Conservation (phyloP, 805 yeast genomes). For the Yarrowia divulgata region DNA sequence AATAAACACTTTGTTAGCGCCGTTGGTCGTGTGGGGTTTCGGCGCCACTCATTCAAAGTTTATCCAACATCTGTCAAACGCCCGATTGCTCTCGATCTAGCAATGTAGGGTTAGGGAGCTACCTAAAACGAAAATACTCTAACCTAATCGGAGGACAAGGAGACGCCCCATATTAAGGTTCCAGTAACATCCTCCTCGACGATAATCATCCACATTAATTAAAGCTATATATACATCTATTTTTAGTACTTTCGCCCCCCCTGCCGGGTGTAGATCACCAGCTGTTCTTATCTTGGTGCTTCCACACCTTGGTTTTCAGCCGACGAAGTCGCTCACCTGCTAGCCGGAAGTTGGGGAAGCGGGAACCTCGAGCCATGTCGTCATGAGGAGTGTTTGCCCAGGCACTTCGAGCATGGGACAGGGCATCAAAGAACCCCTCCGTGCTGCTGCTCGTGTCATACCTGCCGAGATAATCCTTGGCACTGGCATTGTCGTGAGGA, state of each 20-base stretch:
- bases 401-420: constrained; percentile 20
- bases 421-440: constrained; percentile 27
- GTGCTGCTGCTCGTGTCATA: constrained; percentile 22
- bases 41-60: constrained; percentile 1
- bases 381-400: constrained; percentile 30
- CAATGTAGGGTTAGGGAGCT: not conserved
- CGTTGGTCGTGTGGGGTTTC: constrained; percentile 17
- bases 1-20: too few species aligned
- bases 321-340: constrained; percentile 16
- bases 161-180: not conserved
- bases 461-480: constrained; percentile 20
- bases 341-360: constrained; percentile 7
- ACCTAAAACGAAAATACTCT: not conserved
- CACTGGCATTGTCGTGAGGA: constrained; percentile 14
- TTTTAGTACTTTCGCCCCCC: not conserved
- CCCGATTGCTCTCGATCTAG: constrained; percentile 36
- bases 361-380: constrained; percentile 5
- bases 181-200: not conserved
- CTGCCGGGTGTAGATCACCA: too few species aligned
- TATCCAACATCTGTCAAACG: constrained; percentile 8
- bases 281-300: not conserved
- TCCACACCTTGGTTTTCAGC: constrained; percentile 9
- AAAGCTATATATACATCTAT: constrained; percentile 15
- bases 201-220: not conserved
- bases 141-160: not conserved